phyloP scores from a whole-genome alignment of 805 yeast genomes.

The Candida pini region DNA sequence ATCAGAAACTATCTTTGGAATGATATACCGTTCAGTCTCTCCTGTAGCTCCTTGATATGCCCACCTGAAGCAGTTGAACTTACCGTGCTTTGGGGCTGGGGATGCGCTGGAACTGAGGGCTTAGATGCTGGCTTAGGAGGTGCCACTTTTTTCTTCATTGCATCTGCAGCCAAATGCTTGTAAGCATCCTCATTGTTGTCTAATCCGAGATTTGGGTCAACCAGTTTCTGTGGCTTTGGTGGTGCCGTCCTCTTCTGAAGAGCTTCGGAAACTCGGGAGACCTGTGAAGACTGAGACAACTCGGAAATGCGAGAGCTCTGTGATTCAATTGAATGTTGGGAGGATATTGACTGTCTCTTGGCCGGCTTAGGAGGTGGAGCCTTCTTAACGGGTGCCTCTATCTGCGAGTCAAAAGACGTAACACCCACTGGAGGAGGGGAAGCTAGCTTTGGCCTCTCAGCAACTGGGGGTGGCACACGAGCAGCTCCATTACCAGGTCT shows the following conservation, averaged over 20 bases:
- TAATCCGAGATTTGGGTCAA: conserved; percentile 45
- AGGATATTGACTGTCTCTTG: conserved; percentile 2
- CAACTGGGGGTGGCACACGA: conserved; percentile 1
- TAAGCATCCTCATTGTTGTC: no score
- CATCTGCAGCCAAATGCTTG: no score
- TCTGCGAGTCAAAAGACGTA: neutral
- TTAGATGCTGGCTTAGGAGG: conserved; percentile 34
- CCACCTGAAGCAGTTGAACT: conserved; percentile 15
- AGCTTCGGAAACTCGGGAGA: no score
- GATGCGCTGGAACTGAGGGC: no score
- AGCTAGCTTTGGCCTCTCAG: neutral
- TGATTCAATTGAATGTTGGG: no score
- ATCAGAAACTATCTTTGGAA: conserved; percentile 6
- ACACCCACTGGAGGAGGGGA: conserved; percentile 1
- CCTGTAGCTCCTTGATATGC: conserved; percentile 29
- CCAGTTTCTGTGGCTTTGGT: conserved; percentile 24
- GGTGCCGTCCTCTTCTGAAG: conserved; percentile 7
- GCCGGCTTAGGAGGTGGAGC: conserved; percentile 17
- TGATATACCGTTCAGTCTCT: conserved; percentile 21
- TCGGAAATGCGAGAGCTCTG: no score
- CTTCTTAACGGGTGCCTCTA: conserved; percentile 5
- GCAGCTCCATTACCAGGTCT: neutral
- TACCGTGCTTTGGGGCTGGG: neutral
- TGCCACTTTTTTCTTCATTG: no score
- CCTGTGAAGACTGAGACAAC: no score